Evolutionary conservation across 2,329 filamentous ascomycete genomes (phyloP).

Genomic region (Colletotrichum eleusines): DNA sequence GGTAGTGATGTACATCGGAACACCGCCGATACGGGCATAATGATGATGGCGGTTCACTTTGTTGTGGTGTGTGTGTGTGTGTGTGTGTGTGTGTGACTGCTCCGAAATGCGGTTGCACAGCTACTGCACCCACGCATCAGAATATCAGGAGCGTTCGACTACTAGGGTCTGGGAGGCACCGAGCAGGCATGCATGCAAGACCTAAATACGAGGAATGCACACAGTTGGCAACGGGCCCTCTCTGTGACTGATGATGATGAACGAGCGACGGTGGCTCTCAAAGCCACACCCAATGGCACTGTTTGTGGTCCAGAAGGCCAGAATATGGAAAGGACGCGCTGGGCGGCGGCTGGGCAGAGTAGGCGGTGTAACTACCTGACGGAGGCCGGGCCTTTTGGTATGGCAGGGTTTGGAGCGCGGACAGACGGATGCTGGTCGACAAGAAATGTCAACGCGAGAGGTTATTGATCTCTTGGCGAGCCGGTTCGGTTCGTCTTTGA

Average conservation of each 20-base stretch:
- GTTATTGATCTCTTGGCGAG: slow-evolving; percentile 31
- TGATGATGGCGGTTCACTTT: slow-evolving; percentile 2
- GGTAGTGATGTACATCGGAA: neutral
- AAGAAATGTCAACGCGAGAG: slow-evolving; percentile 35
- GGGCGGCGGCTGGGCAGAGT: slow-evolving; percentile 32
- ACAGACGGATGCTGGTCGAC: slow-evolving; percentile 29
- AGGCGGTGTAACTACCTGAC: too few species aligned
- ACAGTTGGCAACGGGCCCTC: neutral
- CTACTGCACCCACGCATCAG: slow-evolving; percentile 3
- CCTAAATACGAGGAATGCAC: neutral
- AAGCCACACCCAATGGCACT: too few species aligned
- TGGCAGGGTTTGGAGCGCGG: too few species aligned
- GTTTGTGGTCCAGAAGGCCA: neutral
- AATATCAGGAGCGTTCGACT: neutral
- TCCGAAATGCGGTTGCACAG: slow-evolving; percentile 1
- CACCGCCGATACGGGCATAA: neutral
- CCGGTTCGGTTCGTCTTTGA: slow-evolving; percentile 18
- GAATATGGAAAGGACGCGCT: slow-evolving; percentile 1
- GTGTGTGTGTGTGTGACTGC: neutral
- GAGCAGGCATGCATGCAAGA: neutral
- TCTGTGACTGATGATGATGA: slow-evolving; percentile 1
- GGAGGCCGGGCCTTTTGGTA: too few species aligned
- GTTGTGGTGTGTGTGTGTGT: too few species aligned
- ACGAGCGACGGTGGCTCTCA: slow-evolving; percentile 17
- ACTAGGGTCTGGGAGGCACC: neutral